Base-by-base conservation (phyloP, 1,284 basidiomycete genomes). In the Albatrellus sp. region DNA sequence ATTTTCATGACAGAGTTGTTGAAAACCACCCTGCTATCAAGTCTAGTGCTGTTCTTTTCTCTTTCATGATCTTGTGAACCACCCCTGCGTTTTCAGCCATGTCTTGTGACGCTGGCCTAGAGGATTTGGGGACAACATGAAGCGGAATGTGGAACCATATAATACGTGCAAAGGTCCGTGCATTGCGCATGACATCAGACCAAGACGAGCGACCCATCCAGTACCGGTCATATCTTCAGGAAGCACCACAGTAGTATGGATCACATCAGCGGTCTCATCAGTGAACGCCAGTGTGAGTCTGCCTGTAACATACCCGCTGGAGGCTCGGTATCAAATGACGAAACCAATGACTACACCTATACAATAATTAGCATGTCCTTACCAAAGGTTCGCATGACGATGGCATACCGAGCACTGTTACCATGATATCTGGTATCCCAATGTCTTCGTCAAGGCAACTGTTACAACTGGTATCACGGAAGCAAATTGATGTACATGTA, bases 341-440 rank as follows among this genome's bases (percentile, higher is more conserved):
- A 81, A 81, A 52, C 79, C 78, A 48, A 81, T 77, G 5, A 80
- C 74, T 13, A 80, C 75, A 66, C 77, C 76, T 68, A 40, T n/a
- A 5, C 8, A n/a, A 35, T 10, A 17, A 29, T 12, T n/a, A 46
- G 38, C 20, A 30, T 14, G 24, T 43, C 36, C 30, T 16, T 32
- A 13, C 45, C 14, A 13, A 37, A 17, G 33, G 32, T 8, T 37
- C 1, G 17, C n/a, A 10, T 12, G n/a, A 30, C 14, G 17, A 24
- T 12, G 11, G 59, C 64, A 32, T 49, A 71, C 77, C 77, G 38
- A 80, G 66, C 1, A 79, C 70, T 0, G 74, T 77, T 31, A 78
- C 61, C 67, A 80, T 67, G n/a, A 80, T 67, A 40, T 62, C 69
- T 0, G 75, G 74, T 43, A 78, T 70, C 24, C 63, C 60, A 17